Percentiles rank a stretch among this genome's conserved stretches.
phyloP scores from a whole-genome alignment of 148 eudicot species.

The Vaccinium darrowii region DNA sequence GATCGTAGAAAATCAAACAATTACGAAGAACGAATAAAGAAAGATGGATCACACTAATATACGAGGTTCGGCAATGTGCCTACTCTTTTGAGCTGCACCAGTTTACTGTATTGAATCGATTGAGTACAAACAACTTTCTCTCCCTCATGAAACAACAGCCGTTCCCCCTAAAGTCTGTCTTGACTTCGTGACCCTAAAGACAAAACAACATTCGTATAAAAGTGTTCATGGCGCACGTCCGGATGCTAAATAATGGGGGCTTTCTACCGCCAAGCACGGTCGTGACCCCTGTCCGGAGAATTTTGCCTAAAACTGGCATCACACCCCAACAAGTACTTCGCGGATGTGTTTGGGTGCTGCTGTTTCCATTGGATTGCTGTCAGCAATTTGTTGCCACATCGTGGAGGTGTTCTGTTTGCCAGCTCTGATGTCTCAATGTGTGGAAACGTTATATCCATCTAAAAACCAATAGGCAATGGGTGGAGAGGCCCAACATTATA shows the following conservation, averaged over 20 bases:
- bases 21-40: not conserved
- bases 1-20: not conserved
- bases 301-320: too few relatives aligned
- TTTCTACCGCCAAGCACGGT: too few relatives aligned
- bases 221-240: not conserved
- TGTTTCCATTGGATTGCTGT: too few relatives aligned
- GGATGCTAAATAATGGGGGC: too few relatives aligned
- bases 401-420: not conserved
- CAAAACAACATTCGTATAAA: not conserved
- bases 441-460: too few relatives aligned
- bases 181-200: too few relatives aligned
- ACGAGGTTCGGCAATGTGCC: not conserved
- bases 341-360: not conserved
- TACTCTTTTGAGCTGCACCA: not conserved
- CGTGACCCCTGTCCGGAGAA: not conserved
- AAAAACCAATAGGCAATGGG: too few relatives aligned
- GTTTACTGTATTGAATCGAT: not conserved
- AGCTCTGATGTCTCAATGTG: not conserved
- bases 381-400: too few relatives aligned
- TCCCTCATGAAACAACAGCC: not conserved
- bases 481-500: too few relatives aligned
- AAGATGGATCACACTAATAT: not conserved
- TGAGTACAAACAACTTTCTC: not conserved
- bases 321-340: too few relatives aligned
- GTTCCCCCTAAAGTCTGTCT: not conserved